Evolutionary conservation across 176 grass and related monocot species (phyloP), one percentile per base, ranked within the genome.

Genomic region (Lolium rigidum): DNA sequence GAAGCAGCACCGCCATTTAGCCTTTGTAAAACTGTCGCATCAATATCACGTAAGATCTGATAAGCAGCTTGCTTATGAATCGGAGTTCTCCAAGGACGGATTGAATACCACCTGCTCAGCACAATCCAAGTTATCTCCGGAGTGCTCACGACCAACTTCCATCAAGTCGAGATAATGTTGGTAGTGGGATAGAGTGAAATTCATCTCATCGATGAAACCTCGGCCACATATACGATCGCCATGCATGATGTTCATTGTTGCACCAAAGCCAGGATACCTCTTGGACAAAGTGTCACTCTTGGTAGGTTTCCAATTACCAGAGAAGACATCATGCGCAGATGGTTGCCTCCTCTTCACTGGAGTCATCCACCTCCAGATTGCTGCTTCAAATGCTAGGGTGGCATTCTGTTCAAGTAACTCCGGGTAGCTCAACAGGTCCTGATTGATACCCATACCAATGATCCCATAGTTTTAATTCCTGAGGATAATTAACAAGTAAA

Each of bases 341-440:
- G 95, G 92, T 51, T 91, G 90, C 77, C 88, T 95, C 82, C 92
- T 84, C 63, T 95, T 97, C 80, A 97, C 79, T 7, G 95, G 95
- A 78, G 88, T 97, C 91, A 97, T n/a, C n/a, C n/a, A n/a, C n/a
- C n/a, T n/a, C n/a, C n/a, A n/a, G n/a, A n/a, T n/a, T n/a, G n/a
- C n/a, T n/a, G 95, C 92, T 84, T 93, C 82, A 90, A 97, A 97
- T 76, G 95, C 95, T 14, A 97, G 10, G 35, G 92, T 97, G 10
- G 92, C 89, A 84, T 97, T 97, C 76, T 93, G 90, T 74, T 97
- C 92, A 17, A 97, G 44, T 78, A 93, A 90, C 70, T 97, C 95
- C 9, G 90, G 95, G 84, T 95, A 89, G 85, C 90, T 71, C 82
- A 97, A 82, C 62, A 97, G 85, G 88, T 94, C 87, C 68, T 92